Conservation (phyloP, 2,329 filamentous ascomycete species). For the Metarhizium rileyi region DNA sequence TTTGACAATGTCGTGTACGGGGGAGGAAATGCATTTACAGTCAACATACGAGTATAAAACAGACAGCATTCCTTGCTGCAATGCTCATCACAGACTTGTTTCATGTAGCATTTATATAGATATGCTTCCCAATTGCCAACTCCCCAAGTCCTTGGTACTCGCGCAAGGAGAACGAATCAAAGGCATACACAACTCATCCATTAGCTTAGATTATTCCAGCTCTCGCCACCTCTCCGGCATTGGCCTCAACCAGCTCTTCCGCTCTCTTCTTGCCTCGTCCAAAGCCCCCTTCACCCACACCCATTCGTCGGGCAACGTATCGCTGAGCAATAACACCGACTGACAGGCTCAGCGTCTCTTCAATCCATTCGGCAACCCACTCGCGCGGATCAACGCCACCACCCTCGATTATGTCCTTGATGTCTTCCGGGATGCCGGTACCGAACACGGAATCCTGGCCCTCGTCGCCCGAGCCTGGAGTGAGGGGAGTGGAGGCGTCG, state of each 20-base stretch:
- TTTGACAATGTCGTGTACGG: not conserved
- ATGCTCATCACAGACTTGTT: not conserved
- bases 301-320: constrained; percentile 92
- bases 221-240: constrained; percentile 48
- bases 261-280: constrained; percentile 52
- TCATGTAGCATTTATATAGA: not conserved
- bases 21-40: not conserved
- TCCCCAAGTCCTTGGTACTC: constrained; percentile 3
- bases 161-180: constrained; percentile 1
- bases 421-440: constrained; percentile 60
- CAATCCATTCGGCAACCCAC: constrained; percentile 96
- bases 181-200: not conserved
- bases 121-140: constrained; percentile 1
- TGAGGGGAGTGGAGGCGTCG: constrained; percentile 57
- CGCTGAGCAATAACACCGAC: constrained; percentile 85
- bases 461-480: constrained; percentile 42
- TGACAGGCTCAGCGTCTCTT: constrained; percentile 69
- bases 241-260: constrained; percentile 45
- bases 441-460: constrained; percentile 27
- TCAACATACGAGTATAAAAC: not conserved
- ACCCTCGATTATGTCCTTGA: constrained; percentile 69
- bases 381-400: constrained; percentile 82
- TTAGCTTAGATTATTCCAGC: constrained; percentile 41
- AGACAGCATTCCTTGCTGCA: not conserved
- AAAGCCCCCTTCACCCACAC: constrained; percentile 71